Evolutionary conservation across 169 alveolate species (phyloP).

Genomic region (Cryptosporidium baileyi): DNA sequence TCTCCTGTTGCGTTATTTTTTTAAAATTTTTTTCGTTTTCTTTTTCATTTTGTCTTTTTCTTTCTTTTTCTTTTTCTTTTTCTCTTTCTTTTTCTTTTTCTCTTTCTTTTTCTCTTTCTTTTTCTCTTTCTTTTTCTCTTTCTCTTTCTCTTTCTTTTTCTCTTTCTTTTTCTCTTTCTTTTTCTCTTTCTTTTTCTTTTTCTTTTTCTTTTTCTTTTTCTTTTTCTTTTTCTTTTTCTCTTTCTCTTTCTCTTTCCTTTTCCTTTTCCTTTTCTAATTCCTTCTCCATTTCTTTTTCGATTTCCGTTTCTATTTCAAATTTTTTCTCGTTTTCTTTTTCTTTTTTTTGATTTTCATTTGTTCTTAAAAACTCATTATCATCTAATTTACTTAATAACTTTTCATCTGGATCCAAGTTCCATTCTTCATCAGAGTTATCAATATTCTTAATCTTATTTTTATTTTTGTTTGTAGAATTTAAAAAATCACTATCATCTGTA

Average conservation of each 20-base stretch:
- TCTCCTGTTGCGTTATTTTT: background rate
- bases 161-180: background rate
- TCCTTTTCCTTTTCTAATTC: background rate
- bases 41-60: background rate
- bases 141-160: background rate
- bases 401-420: too few species aligned
- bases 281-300: background rate
- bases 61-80: background rate
- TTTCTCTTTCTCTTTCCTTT: background rate
- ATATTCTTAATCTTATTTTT: background rate
- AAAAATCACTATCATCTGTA: background rate
- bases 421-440: too few species aligned
- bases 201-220: background rate
- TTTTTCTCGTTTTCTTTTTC: background rate
- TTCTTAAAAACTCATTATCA: background rate
- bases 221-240: background rate
- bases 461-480: background rate
- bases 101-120: background rate
- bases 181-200: background rate
- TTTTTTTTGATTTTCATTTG: background rate
- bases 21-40: background rate
- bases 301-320: background rate
- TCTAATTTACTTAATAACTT: background rate
- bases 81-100: background rate
- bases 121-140: background rate